phyloP scores from a whole-genome alignment of 78 protist species.

The Dictyostelium brefeldianum region DNA sequence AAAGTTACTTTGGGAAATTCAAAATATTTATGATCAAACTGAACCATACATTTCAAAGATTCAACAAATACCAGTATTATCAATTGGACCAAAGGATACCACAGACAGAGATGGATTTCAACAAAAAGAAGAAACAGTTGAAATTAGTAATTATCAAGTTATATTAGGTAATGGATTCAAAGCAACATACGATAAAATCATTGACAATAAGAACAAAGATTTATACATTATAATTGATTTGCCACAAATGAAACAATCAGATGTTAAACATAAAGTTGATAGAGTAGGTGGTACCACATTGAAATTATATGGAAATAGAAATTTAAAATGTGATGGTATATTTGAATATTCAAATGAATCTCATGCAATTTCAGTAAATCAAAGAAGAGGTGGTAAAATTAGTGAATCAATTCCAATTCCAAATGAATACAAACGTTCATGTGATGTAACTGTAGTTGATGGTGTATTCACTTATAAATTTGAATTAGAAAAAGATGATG shows the following conservation, averaged over 20 bases:
- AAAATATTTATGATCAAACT: neutral
- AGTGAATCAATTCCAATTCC: neutral
- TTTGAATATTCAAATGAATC: neutral
- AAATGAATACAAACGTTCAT: neutral
- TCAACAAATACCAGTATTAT: neutral
- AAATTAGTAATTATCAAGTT: no score
- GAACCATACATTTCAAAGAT: neutral
- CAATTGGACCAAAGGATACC: neutral
- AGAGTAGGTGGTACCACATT: no score
- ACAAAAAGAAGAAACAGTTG: neutral
- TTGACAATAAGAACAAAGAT: neutral
- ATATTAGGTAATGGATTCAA: no score
- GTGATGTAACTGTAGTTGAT: neutral
- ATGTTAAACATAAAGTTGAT: no score
- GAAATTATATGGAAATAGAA: no score
- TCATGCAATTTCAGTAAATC: no score
- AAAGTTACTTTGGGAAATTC: neutral
- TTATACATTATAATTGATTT: neutral
- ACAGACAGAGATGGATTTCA: neutral
- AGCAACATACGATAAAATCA: neutral
- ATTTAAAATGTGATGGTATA: neutral
- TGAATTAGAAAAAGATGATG: neutral
- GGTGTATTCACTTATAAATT: neutral
- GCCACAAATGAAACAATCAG: neutral
- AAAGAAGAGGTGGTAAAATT: no score